phyloP scores from a whole-genome alignment of 192 early-diverging fungal genomes.

The Podila horticola region DNA sequence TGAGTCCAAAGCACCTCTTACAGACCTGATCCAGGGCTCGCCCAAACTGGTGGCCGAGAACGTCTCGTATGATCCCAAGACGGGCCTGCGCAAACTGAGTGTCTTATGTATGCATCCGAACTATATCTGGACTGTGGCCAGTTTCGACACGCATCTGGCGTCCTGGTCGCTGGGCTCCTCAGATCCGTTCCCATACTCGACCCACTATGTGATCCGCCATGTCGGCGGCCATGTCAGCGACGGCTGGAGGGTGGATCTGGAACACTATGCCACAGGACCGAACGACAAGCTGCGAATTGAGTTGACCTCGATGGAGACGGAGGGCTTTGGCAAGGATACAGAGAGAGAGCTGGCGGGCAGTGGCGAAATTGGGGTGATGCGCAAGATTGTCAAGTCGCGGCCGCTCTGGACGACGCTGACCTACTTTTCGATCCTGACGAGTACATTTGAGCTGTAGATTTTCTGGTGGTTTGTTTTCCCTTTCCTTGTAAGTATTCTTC shows the following conservation, averaged over 20 bases:
- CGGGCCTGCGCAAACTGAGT: slow-evolving; percentile 58
- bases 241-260: slow-evolving; percentile 57
- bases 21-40: slow-evolving; percentile 28
- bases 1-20: slow-evolving; percentile 14
- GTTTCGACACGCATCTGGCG: slow-evolving; percentile 68
- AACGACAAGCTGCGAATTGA: slow-evolving; percentile 57
- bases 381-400: slow-evolving; percentile 27
- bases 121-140: slow-evolving; percentile 73
- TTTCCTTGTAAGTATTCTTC: too few species aligned
- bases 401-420: slow-evolving; percentile 37
- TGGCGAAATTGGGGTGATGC: slow-evolving; percentile 53
- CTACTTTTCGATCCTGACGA: slow-evolving; percentile 21
- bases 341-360: slow-evolving; percentile 58
- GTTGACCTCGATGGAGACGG: slow-evolving; percentile 62
- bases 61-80: slow-evolving; percentile 58
- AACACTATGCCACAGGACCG: slow-evolving; percentile 51
- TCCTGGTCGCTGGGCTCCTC: slow-evolving; percentile 66
- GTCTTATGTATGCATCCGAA: slow-evolving; percentile 56
- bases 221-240: slow-evolving; percentile 59
- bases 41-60: slow-evolving; percentile 57
- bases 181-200: slow-evolving; percentile 42
- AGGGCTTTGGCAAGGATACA: slow-evolving; percentile 53
- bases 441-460: too few species aligned
- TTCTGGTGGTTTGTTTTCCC: too few species aligned
- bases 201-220: slow-evolving; percentile 64